phyloP scores from a whole-genome alignment of 2,329 filamentous ascomycete species.

The Calonectria hawksworthii region DNA sequence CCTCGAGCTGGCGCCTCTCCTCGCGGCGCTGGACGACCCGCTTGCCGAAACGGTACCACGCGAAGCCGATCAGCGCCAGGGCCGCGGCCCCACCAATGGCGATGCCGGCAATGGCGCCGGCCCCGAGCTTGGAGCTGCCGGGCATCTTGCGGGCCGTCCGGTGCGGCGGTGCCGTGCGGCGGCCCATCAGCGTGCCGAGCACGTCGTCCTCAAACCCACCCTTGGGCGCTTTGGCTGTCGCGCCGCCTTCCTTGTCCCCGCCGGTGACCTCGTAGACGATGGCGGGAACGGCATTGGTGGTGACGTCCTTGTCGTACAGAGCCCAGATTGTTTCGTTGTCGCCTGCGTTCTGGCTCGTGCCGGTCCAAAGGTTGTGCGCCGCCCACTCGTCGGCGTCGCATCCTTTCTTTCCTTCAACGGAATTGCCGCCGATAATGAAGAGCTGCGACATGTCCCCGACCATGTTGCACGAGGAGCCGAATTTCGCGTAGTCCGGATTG shows the following conservation, averaged over 20 bases:
- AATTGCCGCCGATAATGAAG: slow-evolving; percentile 71
- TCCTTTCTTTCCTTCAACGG: slow-evolving; percentile 54
- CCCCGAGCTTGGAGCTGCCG: slow-evolving; percentile 30
- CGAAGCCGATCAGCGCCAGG: slow-evolving; percentile 37
- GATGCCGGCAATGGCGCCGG: slow-evolving; percentile 58
- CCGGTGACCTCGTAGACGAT: slow-evolving; percentile 8
- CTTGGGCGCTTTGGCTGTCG: background rate
- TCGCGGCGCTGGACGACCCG: slow-evolving; percentile 12
- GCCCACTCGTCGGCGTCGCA: slow-evolving; percentile 66
- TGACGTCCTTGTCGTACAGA: slow-evolving; percentile 58
- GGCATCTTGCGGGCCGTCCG: slow-evolving; percentile 2
- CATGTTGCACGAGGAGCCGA: slow-evolving; percentile 69
- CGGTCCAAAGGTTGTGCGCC: slow-evolving; percentile 68
- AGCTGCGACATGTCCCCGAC: slow-evolving; percentile 63
- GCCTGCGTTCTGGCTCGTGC: slow-evolving; percentile 55
- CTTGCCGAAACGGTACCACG: slow-evolving; percentile 25
- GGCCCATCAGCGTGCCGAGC: background rate
- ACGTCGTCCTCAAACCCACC: background rate
- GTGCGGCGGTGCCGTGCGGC: background rate
- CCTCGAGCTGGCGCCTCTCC: background rate
- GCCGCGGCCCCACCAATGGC: slow-evolving; percentile 50
- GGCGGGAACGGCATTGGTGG: slow-evolving; percentile 3
- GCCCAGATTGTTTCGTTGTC: slow-evolving; percentile 59
- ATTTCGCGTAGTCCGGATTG: slow-evolving; percentile 53
- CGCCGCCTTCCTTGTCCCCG: slow-evolving; percentile 7